phyloP scores from a whole-genome alignment of 2,329 filamentous ascomycete species.

The Ophiocordyceps camponoti-floridani region DNA sequence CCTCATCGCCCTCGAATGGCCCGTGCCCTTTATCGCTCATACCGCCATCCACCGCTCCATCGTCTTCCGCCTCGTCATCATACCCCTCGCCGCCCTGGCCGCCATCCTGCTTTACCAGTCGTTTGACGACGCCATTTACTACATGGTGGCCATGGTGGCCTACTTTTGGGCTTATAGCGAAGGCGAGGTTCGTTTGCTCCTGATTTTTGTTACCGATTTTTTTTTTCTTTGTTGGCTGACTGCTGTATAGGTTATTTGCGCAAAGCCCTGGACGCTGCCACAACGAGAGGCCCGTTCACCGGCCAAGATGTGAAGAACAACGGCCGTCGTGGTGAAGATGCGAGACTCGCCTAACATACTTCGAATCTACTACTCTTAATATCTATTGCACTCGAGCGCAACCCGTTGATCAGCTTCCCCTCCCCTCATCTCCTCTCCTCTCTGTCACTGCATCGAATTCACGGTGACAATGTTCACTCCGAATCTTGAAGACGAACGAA shows the following conservation, averaged over 20 bases:
- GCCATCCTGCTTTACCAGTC: slow-evolving; percentile 75
- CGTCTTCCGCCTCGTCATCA: slow-evolving; percentile 64
- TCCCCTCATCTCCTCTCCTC: background rate
- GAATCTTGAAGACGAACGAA: too few species aligned
- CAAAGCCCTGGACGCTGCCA: slow-evolving; percentile 52
- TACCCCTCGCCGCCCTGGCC: slow-evolving; percentile 61
- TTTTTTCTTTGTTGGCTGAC: background rate
- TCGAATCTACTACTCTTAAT: background rate
- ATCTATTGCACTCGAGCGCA: slow-evolving; percentile 1
- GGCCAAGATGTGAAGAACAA: background rate
- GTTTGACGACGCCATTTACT: slow-evolving; percentile 85
- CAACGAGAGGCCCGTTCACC: slow-evolving; percentile 20
- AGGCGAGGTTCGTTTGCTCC: slow-evolving; percentile 57
- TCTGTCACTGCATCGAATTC: background rate
- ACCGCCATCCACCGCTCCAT: slow-evolving; percentile 69
- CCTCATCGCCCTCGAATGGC: slow-evolving; percentile 82
- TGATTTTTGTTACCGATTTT: too few species aligned
- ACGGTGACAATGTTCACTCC: too few species aligned
- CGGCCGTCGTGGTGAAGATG: too few species aligned
- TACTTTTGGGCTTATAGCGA: slow-evolving; percentile 98
- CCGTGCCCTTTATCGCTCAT: slow-evolving; percentile 59
- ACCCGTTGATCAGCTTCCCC: background rate
- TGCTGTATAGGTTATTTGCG: slow-evolving; percentile 39
- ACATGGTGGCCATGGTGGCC: slow-evolving; percentile 64
- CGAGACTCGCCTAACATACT: too few species aligned